Percentiles rank a stretch among this genome's conserved stretches.
Evolutionary conservation across 2,329 filamentous ascomycete genomes (phyloP).

Genomic region (Colletotrichum sp.): DNA sequence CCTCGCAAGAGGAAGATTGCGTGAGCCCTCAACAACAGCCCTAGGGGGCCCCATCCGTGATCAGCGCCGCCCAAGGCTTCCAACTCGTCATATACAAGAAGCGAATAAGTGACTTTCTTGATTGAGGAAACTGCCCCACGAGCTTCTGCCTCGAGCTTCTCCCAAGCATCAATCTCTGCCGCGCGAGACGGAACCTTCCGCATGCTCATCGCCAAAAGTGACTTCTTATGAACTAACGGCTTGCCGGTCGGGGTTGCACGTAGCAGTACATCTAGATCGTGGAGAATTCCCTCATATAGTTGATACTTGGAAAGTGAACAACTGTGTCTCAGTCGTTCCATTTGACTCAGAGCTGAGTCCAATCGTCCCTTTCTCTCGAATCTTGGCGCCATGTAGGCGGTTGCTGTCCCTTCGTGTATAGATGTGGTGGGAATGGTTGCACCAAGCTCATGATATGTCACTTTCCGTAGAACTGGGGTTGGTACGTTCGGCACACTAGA

Average conservation of each 20-base stretch:
- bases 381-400: background rate
- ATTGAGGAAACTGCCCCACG: conserved; percentile 39
- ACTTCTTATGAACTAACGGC: conserved; percentile 27
- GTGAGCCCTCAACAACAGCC: conserved; percentile 50
- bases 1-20: conserved; percentile 46
- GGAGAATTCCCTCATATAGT: conserved; percentile 37
- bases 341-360: background rate
- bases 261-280: conserved; percentile 33
- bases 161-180: conserved; percentile 46
- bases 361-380: background rate
- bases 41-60: conserved; percentile 51
- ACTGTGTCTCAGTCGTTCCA: conserved; percentile 8
- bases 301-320: conserved; percentile 28
- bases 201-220: conserved; percentile 54
- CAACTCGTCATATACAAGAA: conserved; percentile 53
- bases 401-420: background rate
- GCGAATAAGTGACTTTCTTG: conserved; percentile 42
- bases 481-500: background rate
- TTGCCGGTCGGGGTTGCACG: conserved; percentile 24
- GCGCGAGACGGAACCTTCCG: conserved; percentile 53
- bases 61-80: conserved; percentile 45
- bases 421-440: background rate
- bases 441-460: background rate
- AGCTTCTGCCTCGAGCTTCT: conserved; percentile 40
- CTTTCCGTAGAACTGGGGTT: conserved; percentile 14